Evolutionary conservation across 805 yeast genomes (phyloP).

Genomic region (Pichia eremophila): DNA sequence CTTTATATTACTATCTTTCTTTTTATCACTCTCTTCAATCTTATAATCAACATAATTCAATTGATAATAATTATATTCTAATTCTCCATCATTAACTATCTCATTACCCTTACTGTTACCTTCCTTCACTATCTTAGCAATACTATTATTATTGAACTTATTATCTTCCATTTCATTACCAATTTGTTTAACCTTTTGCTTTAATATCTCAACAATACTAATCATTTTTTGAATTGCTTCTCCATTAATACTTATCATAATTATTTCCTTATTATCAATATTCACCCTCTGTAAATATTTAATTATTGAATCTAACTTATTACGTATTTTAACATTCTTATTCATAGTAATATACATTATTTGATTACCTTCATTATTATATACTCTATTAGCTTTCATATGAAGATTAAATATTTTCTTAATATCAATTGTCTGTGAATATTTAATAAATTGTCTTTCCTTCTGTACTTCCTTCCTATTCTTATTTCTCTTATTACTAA

Average conservation of each 20-base stretch:
- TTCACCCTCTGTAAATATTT: not conserved
- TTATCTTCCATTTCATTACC: not conserved
- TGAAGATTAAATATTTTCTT: not conserved
- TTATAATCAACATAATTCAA: constrained; percentile 18
- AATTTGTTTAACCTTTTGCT: constrained; percentile 15
- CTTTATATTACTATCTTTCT: not conserved
- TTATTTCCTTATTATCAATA: constrained; percentile 8
- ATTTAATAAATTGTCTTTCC: not conserved
- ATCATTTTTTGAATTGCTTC: constrained; percentile 23
- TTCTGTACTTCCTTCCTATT: not conserved
- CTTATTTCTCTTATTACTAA: not conserved
- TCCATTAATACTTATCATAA: constrained; percentile 12
- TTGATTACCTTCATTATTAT: not conserved
- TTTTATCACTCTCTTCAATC: constrained; percentile 1
- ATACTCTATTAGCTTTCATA: not conserved
- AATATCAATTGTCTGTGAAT: constrained; percentile 6
- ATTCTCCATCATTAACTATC: not conserved
- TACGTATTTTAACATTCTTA: constrained; percentile 18
- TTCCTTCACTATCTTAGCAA: constrained; percentile 10
- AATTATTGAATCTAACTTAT: constrained; percentile 13
- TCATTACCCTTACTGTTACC: not conserved
- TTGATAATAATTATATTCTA: constrained; percentile 11
- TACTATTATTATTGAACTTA: constrained; percentile 5
- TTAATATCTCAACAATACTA: constrained; percentile 22
- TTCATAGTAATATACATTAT: constrained; percentile 1